Conservation (phyloP, 805 yeast species). For the Schwanniomyces pseudopolymorphus region DNA sequence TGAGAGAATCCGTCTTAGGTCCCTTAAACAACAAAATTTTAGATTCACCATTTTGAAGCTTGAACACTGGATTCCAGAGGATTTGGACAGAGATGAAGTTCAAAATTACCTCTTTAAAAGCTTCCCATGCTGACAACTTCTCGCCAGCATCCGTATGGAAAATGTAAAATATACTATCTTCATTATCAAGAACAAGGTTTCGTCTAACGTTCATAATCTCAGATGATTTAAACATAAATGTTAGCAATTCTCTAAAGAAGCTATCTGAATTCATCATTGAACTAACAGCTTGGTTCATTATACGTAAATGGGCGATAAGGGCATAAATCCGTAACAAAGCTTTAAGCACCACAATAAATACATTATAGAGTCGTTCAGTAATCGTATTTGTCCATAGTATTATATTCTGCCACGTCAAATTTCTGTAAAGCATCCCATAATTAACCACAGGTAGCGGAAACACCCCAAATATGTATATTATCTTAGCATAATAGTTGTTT, state of each 20-base stretch:
- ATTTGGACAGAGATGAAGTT: neutral
- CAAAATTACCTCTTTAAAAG: neutral
- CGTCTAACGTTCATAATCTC: neutral
- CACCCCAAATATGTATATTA: conserved; percentile 13
- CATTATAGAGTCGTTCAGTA: neutral
- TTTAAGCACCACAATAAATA: neutral
- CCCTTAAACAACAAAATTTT: neutral
- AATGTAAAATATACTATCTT: neutral
- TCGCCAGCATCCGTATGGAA: neutral
- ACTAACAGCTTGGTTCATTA: neutral
- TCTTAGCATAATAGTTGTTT: neutral
- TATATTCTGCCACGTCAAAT: neutral
- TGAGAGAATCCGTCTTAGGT: neutral
- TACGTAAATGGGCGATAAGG: neutral
- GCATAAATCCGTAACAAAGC: neutral
- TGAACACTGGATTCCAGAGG: neutral
- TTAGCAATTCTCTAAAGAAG: neutral
- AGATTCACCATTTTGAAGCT: neutral
- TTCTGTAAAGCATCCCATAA: neutral
- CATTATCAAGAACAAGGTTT: neutral
- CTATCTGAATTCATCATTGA: neutral
- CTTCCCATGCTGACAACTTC: neutral
- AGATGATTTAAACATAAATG: neutral
- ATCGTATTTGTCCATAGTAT: neutral
- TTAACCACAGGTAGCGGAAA: conserved; percentile 3